These are phyloP conservation scores for Malus hybrid DNA, from an alignment of 331 rosid genomes.

Conservation along the genomic window DNA sequence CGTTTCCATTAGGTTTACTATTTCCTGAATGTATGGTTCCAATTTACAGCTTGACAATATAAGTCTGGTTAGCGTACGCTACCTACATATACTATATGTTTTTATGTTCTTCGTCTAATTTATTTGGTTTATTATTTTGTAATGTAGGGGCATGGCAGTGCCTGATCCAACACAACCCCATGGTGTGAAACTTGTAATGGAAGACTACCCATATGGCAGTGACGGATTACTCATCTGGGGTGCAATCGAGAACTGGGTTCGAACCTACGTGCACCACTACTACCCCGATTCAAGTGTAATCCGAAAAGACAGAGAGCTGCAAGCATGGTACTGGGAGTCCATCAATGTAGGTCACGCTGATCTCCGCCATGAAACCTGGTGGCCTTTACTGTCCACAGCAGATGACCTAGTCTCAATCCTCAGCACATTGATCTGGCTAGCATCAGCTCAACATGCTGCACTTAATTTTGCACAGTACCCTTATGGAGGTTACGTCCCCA, in stretches of 20 bases:
- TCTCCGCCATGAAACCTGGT: constrained; percentile 55
- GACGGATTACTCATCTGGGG: constrained; percentile 82
- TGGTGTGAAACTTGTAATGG: constrained; percentile 62
- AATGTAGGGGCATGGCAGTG: constrained; percentile 71
- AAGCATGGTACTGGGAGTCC: constrained; percentile 85
- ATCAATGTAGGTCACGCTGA: constrained; percentile 87
- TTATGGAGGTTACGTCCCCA: constrained; percentile 86
- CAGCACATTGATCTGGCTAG: constrained; percentile 71
- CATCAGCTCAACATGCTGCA: constrained; percentile 96
- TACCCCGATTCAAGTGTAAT: constrained; percentile 56
- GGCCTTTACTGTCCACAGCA: constrained; percentile 56
- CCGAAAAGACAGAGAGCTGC: constrained; percentile 65
- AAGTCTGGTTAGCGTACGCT: not conserved
- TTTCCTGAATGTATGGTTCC: not conserved
- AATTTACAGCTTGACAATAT: not conserved
- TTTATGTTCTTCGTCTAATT: not conserved
- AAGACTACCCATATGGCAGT: constrained; percentile 83
- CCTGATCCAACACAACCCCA: constrained; percentile 79
- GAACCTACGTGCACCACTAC: constrained; percentile 62
- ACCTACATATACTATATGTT: not conserved
- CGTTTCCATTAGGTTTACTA: not conserved
- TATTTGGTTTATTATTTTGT: not conserved
- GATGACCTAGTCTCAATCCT: constrained; percentile 55
- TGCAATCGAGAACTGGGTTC: constrained; percentile 77
- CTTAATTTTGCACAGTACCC: constrained; percentile 94